Evolutionary conservation across 495 filamentous ascomycete genomes (phyloP), one percentile per base, ranked within the genome.

Genomic region (Penicilliopsis zonata): DNA sequence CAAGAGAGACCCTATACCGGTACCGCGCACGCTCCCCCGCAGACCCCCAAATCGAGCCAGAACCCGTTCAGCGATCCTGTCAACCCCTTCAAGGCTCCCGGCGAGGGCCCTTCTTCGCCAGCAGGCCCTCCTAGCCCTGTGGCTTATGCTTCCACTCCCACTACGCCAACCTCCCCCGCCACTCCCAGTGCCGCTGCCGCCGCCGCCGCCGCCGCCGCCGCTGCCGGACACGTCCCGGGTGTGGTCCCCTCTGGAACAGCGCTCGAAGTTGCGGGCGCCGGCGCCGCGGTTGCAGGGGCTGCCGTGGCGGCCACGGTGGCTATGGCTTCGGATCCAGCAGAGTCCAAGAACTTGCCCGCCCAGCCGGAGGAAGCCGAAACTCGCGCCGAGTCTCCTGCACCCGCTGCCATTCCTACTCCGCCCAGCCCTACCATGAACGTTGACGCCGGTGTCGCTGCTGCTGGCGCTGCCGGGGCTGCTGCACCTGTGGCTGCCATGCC

Each of bases 11-110:
- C 38, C 9, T 31, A 36, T 13, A 9, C 17, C 4, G 33, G 28
- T 20, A 36, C 38, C 9, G 33, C 34, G 13, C 30, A 42, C 18
- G 21, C 13, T 17, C 55, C 61, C 25, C 47, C 50, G 13, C 52
- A 44, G 17, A 52, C 61, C 5, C 49, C 53, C 13, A 29, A 51
- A 30, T 68, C 71, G 13, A 51, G 50, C 29, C 33, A 40, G 19
- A 59, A 67, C 41, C 60, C 61, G 4, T 67, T 67, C 41, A 50
- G 42, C 22, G 61, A 70, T 29, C 64, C 68, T 5, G 53, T 53
- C 2, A 69, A 73, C 43, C 69, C 69, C 2, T 77, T 77, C 42
- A 58, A 57, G 19, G 60, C 60, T 31, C 61, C 66, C 32, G 60
- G 61, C 12, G 59, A 64, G 35, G 49, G 49, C 39, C 43, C 57